Base-by-base conservation (phyloP, 2,329 filamentous ascomycete species). In the Monilinia vaccinii-corymbosi region DNA sequence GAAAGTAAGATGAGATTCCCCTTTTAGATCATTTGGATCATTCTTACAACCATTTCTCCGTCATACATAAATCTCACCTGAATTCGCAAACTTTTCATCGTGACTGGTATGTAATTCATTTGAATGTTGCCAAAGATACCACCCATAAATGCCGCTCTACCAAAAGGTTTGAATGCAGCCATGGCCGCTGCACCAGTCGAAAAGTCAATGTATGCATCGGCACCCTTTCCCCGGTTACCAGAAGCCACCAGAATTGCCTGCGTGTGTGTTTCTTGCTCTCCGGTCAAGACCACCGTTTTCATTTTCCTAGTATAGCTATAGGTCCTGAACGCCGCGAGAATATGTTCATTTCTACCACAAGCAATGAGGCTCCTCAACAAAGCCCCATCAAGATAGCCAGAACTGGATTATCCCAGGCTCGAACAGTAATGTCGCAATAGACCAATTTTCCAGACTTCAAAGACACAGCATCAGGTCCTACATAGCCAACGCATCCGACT, bases 281-380 rank as follows among this genome's bases (percentile, higher is more conserved):
- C 61, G 16, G 59, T 61, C 18, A 63, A 42, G 18, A 58, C 28
- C n/a, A 62, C 34, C 5, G 50, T 61, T 25, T 52, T 42, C 10
- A 56, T 23, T 16, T 36, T 44, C 28, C 34, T 34, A 38, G 32
- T 44, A 16, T 47, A 2, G n/a, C 14, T 3, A 47, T 56, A 56
- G 4, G 5, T 36, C 23, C 46, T 34, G 4, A 56, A 4, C 16
- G 28, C 25, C 25, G 67, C 68, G 25, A 79, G 65, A 36, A 63
- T 63, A 32, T 67, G 66, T 61, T 70, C 63, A 63, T 77, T 77
- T 16, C 79, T 70, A 1, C 79, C 78, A 70, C 77, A 73, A 2
- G 79, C 79, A 57, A 65, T 14, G 52, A 65, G 2, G 45, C 45
- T 9, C 73, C 74, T 10, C 69, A 68, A 40, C 67, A 68, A 11